phyloP scores from a whole-genome alignment of 116 monocot genomes.

The Zostera marina region DNA sequence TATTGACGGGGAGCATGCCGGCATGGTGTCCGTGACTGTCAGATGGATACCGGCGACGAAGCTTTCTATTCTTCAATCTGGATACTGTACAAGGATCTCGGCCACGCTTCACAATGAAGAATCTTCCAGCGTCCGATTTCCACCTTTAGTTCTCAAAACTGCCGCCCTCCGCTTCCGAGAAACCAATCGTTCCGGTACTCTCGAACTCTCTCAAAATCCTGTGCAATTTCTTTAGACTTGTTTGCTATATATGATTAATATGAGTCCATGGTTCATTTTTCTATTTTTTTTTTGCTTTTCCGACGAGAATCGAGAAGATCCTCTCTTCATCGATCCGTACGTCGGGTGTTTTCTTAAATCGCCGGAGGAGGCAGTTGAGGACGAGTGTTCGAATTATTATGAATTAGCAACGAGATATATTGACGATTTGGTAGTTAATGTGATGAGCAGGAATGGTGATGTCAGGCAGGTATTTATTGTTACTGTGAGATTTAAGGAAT shows the following conservation, averaged over 20 bases:
- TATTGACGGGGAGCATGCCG: too few relatives aligned
- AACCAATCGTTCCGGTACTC: slow-evolving; percentile 46
- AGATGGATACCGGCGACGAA: too few relatives aligned
- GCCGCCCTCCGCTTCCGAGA: slow-evolving; percentile 55
- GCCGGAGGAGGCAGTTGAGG: slow-evolving; percentile 1
- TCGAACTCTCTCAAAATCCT: neutral
- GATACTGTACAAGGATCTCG: too few relatives aligned
- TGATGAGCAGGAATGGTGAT: slow-evolving; percentile 24
- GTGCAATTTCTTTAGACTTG: neutral
- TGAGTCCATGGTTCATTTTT: neutral
- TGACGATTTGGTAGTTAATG: slow-evolving; percentile 49
- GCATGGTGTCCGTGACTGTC: too few relatives aligned
- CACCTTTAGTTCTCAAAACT: slow-evolving; percentile 23
- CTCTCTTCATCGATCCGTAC: slow-evolving; percentile 79
- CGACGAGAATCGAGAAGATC: slow-evolving; percentile 25
- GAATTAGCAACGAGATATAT: slow-evolving; percentile 54
- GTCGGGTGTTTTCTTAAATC: slow-evolving; percentile 51
- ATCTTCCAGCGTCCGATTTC: slow-evolving; percentile 16
- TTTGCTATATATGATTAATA: neutral
- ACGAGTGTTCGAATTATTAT: slow-evolving; percentile 20
- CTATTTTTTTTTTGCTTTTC: too few relatives aligned
- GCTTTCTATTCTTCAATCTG: too few relatives aligned
- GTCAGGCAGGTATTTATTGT: slow-evolving; percentile 60
- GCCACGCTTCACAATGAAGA: neutral
- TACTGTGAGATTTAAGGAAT: neutral